These are phyloP conservation scores for Haplographium delicatum DNA, from an alignment of 495 filamentous ascomycete species.

Conservation along the genomic window DNA sequence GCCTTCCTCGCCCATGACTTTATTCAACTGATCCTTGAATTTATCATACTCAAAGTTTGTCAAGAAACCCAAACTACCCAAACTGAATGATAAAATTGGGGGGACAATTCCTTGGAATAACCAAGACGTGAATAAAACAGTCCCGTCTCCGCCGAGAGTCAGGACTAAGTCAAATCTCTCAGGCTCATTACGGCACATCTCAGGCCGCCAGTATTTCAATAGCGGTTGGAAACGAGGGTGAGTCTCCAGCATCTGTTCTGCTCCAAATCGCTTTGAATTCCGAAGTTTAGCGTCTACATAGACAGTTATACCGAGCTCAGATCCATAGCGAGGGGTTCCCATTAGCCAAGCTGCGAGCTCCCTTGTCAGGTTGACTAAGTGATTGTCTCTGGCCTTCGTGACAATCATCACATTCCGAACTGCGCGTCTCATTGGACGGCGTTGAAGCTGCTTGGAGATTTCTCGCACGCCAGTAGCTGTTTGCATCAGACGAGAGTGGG, in stretches of 20 bases:
- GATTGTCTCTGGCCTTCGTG: conserved; percentile 92
- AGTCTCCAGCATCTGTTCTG: conserved; percentile 62
- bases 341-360: conserved; percentile 84
- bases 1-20: conserved; percentile 83
- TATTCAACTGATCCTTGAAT: conserved; percentile 76
- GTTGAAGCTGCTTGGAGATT: conserved; percentile 87
- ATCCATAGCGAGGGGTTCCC: conserved; percentile 75
- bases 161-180: conserved; percentile 91
- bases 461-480: conserved; percentile 93
- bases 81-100: conserved; percentile 82
- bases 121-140: conserved; percentile 93
- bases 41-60: conserved; percentile 86
- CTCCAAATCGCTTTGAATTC: conserved; percentile 80
- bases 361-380: conserved; percentile 76
- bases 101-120: conserved; percentile 94
- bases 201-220: conserved; percentile 90
- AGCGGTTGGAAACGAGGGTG: conserved; percentile 68
- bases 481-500: conserved; percentile 86
- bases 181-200: conserved; percentile 84
- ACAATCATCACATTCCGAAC: conserved; percentile 93
- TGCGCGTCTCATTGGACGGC: conserved; percentile 79
- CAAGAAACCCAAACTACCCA: conserved; percentile 90
- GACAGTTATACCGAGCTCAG: conserved; percentile 76
- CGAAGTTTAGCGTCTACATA: conserved; percentile 91
- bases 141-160: conserved; percentile 92